A percentile compares a stretch with the other conserved stretches of the same genome.
These are phyloP conservation scores for Pseudoturritis turrita DNA, from an alignment of 345 rosid genomes.

Conservation along the genomic window DNA sequence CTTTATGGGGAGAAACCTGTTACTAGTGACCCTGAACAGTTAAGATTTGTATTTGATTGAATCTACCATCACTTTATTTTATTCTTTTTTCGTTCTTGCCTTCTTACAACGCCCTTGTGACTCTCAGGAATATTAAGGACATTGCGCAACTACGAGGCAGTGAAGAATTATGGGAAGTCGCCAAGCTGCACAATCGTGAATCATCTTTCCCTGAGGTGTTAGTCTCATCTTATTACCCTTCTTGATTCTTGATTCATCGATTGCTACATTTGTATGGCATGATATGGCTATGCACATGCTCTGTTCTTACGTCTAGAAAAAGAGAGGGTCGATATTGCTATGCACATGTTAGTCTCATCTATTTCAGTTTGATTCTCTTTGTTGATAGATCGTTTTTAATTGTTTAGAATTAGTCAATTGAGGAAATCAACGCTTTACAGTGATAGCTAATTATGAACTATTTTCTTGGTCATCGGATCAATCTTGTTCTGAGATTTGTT, in stretches of 20 bases:
- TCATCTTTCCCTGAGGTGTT: conserved; percentile 73
- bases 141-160: conserved; percentile 83
- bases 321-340: too few species aligned
- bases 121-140: conserved; percentile 77
- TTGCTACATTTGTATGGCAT: conserved; percentile 3
- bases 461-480: too few species aligned
- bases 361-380: too few species aligned
- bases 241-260: background rate
- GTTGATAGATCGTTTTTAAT: too few species aligned
- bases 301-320: too few species aligned
- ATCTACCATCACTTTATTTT: background rate
- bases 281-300: background rate
- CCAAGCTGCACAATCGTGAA: conserved; percentile 82
- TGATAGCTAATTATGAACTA: too few species aligned
- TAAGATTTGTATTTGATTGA: background rate
- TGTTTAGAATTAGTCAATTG: too few species aligned
- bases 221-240: background rate
- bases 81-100: background rate
- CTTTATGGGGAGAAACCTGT: conserved; percentile 83
- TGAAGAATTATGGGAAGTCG: conserved; percentile 95
- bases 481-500: too few species aligned
- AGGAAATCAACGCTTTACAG: too few species aligned
- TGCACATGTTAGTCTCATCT: too few species aligned
- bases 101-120: conserved; percentile 6
- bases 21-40: conserved; percentile 82